These are phyloP conservation scores for Angomonas ambiguus DNA, from an alignment of 208 protist genomes.

Conservation along the genomic window DNA sequence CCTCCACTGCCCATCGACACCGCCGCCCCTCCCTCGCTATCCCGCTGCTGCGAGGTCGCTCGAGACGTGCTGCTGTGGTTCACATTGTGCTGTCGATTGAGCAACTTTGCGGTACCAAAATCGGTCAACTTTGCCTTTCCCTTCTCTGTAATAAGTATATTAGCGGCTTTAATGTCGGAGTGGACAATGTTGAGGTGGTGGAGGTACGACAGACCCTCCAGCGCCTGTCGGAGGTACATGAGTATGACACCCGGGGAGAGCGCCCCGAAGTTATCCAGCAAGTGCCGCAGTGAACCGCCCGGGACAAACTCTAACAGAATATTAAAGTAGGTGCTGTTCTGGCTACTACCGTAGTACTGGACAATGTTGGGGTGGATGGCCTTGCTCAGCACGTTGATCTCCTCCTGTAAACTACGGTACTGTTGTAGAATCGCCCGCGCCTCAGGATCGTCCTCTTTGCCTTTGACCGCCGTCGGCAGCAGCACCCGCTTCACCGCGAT, in stretches of 20 bases:
- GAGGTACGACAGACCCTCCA: constrained; percentile 83
- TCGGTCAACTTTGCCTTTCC: constrained; percentile 85
- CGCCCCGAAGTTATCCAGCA: constrained; percentile 87
- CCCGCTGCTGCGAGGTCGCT: constrained; percentile 2
- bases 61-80: not conserved
- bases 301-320: constrained; percentile 91
- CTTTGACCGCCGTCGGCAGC: constrained; percentile 39
- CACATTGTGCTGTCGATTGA: constrained; percentile 43
- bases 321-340: constrained; percentile 84
- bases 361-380: constrained; percentile 89
- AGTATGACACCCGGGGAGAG: constrained; percentile 79
- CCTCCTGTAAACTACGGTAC: constrained; percentile 82
- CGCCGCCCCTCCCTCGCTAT: constrained; percentile 1
- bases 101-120: constrained; percentile 83
- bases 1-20: not conserved
- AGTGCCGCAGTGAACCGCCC: constrained; percentile 81
- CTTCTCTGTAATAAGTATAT: constrained; percentile 89
- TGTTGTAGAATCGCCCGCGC: constrained; percentile 68
- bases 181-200: constrained; percentile 88
- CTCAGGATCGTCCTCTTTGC: constrained; percentile 32
- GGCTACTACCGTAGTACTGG: constrained; percentile 84
- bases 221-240: constrained; percentile 75
- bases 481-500: constrained; percentile 89
- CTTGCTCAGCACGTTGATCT: constrained; percentile 88
- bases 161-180: constrained; percentile 87